Evolutionary conservation across 1,284 basidiomycete species (phyloP), one percentile per base, ranked within the genome.

Genomic region (Boletus sp.): DNA sequence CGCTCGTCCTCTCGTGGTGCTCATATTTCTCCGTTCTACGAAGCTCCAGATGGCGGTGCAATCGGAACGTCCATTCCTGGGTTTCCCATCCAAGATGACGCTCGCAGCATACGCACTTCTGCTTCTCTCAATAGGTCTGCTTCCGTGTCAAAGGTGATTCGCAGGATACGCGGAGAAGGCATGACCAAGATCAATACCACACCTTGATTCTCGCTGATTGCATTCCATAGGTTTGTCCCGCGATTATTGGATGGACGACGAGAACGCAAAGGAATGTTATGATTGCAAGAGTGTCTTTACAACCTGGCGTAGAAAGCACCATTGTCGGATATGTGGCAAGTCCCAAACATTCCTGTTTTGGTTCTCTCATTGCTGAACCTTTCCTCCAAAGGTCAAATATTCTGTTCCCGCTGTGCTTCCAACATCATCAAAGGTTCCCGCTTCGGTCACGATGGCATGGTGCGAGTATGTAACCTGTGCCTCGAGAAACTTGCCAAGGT

Each of bases 171-270:
- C 43, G 92, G 92, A 40, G 91, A 94, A 79, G 87, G 84, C 80
- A 56, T 29, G 73, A 60, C 29, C 5, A 46, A 8, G 17, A 29
- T 36, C 19, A 32, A 22, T 13, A 41, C 49, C 35, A 19, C 38
- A 14, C 13, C 17, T 30, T 38, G 29, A 33, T 25, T 40, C n/a
- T 33, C 46, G 32, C 55, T 52, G 51, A 56, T 49, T 48, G 50
- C 22, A 51, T 36, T 27, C 22, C 41, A 14, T 53, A 91, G 89
- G 89, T 10, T 64, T 92, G 29, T 90, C 87, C 12, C 77, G 80
- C 53, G 90, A 94, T 61, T 96, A 95, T 64, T 97, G 94, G 94
- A 95, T 96, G 91, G 91, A 94, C 52, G 96, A 99, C 63, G 91
- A 94, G 61, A 88, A 90, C 49, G 92, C 90, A 60, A 96, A 90